Evolutionary conservation across 176 grass and related monocot species (phyloP).

Genomic region (Tillandsia fasciculata): DNA sequence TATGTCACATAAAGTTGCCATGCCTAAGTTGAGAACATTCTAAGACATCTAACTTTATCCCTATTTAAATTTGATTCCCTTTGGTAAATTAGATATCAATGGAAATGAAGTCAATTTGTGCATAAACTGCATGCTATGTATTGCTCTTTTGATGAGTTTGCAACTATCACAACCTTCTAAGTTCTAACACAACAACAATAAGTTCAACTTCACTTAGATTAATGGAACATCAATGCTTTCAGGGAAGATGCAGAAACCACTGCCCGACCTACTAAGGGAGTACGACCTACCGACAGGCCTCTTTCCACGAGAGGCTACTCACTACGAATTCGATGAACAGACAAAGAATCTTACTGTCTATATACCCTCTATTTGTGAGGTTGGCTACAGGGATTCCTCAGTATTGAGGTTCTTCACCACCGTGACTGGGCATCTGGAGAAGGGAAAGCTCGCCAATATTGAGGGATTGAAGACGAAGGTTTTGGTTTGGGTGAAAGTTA

Average conservation of each 20-base stretch:
- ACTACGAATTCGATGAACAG: conserved; percentile 74
- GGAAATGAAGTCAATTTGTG: too few relatives aligned
- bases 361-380: conserved; percentile 77
- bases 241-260: conserved; percentile 93
- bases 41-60: too few relatives aligned
- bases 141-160: neutral
- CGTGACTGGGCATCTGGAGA: conserved; percentile 50
- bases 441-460: conserved; percentile 45
- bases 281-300: conserved; percentile 64
- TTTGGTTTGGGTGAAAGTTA: conserved; percentile 82
- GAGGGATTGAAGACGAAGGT: conserved; percentile 94
- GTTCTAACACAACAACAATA: neutral
- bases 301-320: conserved; percentile 70
- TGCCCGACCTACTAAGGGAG: conserved; percentile 68
- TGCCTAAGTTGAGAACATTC: too few relatives aligned
- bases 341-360: conserved; percentile 69
- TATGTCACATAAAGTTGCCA: too few relatives aligned
- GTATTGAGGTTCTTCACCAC: conserved; percentile 60
- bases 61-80: too few relatives aligned
- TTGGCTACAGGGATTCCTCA: conserved; percentile 75
- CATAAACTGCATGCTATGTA: too few relatives aligned
- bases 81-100: too few relatives aligned
- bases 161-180: neutral
- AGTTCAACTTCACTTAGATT: neutral
- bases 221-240: neutral